phyloP scores from a whole-genome alignment of 331 rosid species.

The Telfairia occidentalis region DNA sequence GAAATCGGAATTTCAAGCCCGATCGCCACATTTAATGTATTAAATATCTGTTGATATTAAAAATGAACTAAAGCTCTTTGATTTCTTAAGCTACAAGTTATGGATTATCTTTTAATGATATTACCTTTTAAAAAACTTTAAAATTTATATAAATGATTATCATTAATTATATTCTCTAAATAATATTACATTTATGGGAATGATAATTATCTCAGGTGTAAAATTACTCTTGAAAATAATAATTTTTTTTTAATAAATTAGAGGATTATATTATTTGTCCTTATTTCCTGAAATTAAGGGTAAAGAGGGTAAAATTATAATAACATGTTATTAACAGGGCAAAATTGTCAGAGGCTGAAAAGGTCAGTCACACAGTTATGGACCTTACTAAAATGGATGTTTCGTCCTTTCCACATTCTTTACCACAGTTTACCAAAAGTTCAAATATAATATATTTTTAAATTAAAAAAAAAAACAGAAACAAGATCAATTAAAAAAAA shows the following conservation, averaged over 20 bases:
- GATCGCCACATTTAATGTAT: no score
- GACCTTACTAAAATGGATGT: constrained; percentile 5
- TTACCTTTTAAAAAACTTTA: no score
- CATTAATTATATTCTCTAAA: no score
- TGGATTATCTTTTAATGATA: no score
- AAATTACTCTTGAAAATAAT: neutral
- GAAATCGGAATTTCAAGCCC: no score
- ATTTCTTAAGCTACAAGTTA: no score
- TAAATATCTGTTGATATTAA: no score
- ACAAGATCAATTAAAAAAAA: neutral
- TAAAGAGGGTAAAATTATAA: neutral
- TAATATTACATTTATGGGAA: no score
- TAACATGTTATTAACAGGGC: neutral
- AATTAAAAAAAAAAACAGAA: neutral
- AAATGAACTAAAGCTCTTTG: no score
- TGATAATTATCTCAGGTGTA: no score
- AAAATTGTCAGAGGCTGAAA: neutral
- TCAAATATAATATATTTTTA: neutral
- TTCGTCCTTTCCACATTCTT: neutral
- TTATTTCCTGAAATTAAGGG: neutral
- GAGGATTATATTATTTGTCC: neutral
- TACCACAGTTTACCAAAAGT: constrained; percentile 1
- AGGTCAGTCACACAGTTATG: neutral
- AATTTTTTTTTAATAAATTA: neutral
- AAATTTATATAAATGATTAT: no score